Evolutionary conservation across 441 rosid genomes (phyloP).

Genomic region (Bocquillonia castaneifolia): DNA sequence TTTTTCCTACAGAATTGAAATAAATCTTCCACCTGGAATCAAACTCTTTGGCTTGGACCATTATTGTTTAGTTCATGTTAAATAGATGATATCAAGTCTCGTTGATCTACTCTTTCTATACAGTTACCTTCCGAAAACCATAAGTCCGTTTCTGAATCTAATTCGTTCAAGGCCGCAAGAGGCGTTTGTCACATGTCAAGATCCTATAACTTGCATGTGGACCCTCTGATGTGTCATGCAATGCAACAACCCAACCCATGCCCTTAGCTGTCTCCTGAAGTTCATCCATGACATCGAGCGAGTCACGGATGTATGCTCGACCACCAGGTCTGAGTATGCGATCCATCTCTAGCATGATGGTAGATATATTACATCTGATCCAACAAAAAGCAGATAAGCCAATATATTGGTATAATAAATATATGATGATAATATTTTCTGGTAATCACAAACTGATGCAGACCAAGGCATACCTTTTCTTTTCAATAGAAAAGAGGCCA

Average conservation of each 20-base stretch:
- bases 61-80: not conserved
- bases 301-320: constrained; percentile 74
- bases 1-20: constrained; percentile 15
- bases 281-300: constrained; percentile 71
- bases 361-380: constrained; percentile 77
- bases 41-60: not conserved
- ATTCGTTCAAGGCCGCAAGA: constrained; percentile 43
- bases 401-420: not conserved
- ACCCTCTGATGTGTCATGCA: constrained; percentile 90
- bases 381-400: not conserved
- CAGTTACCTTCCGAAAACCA: constrained; percentile 2
- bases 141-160: not conserved
- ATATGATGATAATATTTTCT: not conserved
- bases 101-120: constrained; percentile 15
- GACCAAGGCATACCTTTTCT: constrained; percentile 54
- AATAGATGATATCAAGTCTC: not conserved
- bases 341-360: constrained; percentile 99
- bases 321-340: constrained; percentile 96
- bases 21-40: constrained; percentile 4
- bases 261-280: constrained; percentile 73
- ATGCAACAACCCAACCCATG: constrained; percentile 65
- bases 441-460: not conserved
- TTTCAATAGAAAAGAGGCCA: constrained; percentile 80
- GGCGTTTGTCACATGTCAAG: constrained; percentile 66
- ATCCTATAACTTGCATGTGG: constrained; percentile 92